A percentile compares a stretch with the other conserved stretches of the same genome.
Conservation (phyloP, 202 grass and related monocot species). For the Panicum hallii region DNA sequence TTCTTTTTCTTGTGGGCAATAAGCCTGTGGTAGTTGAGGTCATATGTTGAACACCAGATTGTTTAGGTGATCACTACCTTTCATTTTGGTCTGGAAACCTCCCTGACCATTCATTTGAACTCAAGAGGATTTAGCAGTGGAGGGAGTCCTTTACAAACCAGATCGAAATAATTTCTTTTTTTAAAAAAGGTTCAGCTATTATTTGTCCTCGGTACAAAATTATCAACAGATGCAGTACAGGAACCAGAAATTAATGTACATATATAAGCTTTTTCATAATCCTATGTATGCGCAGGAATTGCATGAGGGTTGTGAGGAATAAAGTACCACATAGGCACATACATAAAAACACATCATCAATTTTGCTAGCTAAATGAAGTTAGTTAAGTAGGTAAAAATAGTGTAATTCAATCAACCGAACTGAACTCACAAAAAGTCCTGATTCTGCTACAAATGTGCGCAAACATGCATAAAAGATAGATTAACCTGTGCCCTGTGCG, state of each 20-base stretch:
- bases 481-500: slow-evolving; percentile 93
- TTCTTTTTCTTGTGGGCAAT: too few species aligned
- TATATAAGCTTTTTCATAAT: neutral
- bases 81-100: neutral
- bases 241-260: neutral
- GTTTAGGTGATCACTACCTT: too few species aligned
- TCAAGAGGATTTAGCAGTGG: neutral
- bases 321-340: neutral
- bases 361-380: slow-evolving; percentile 15
- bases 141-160: neutral
- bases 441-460: slow-evolving; percentile 25
- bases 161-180: neutral
- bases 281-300: neutral
- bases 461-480: slow-evolving; percentile 24
- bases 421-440: neutral
- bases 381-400: slow-evolving; percentile 16
- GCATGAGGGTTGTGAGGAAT: neutral
- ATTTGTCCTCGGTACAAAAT: slow-evolving; percentile 4
- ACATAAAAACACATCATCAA: slow-evolving; percentile 16
- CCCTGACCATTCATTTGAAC: neutral
- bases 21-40: too few species aligned
- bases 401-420: slow-evolving; percentile 11
- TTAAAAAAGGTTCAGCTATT: slow-evolving; percentile 19
- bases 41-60: too few species aligned
- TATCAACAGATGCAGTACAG: neutral